Conservation (phyloP, 2,329 filamentous ascomycete species). For the Penicillium freii region DNA sequence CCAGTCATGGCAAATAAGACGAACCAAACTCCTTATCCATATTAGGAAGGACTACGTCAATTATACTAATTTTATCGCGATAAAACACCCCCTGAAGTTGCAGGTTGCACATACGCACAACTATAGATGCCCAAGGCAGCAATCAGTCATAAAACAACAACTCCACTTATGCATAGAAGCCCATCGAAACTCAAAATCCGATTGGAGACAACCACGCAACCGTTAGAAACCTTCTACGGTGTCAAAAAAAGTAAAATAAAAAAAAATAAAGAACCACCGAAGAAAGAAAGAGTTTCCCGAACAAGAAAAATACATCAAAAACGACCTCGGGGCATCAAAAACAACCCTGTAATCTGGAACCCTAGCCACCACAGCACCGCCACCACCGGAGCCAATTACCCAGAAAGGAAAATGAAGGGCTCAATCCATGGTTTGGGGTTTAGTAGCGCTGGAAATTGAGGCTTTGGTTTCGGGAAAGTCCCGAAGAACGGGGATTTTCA, state of each 20-base stretch:
- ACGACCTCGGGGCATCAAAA: not conserved
- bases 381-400: not conserved
- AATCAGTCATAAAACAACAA: too few relatives aligned
- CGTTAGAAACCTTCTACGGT: not conserved
- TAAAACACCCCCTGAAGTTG: not conserved
- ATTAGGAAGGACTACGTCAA: not conserved
- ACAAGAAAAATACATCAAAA: not conserved
- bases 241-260: not conserved
- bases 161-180: not conserved
- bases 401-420: not conserved
- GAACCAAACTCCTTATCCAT: not conserved
- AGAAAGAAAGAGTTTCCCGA: not conserved
- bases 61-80: not conserved
- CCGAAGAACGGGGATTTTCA: slow-evolving; percentile 1
- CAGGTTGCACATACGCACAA: not conserved
- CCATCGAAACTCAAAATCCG: not conserved
- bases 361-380: not conserved
- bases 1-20: not conserved
- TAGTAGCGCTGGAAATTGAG: not conserved
- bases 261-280: not conserved
- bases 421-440: not conserved
- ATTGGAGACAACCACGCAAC: not conserved
- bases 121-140: not conserved
- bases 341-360: not conserved
- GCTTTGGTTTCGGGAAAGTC: not conserved